Evolutionary conservation across 306 rosid genomes (phyloP).

Genomic region (Lathyrus tuberosus): DNA sequence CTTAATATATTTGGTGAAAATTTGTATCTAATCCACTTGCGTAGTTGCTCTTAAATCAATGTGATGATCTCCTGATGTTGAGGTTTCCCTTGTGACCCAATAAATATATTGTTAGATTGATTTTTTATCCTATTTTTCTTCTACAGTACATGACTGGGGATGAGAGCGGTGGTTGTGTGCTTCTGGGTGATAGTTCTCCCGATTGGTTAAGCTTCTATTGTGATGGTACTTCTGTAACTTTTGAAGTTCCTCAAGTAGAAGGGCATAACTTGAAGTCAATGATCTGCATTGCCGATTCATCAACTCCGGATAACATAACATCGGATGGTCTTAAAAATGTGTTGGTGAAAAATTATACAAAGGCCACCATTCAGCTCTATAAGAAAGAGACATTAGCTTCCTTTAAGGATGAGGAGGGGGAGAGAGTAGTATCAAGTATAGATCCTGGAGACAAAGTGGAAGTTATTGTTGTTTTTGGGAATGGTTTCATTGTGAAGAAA

Average conservation of each 20-base stretch:
- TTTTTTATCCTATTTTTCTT: too few species aligned
- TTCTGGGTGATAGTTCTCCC: too few species aligned
- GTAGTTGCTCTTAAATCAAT: too few species aligned
- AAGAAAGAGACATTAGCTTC: constrained; percentile 18
- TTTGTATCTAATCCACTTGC: too few species aligned
- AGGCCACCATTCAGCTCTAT: constrained; percentile 25
- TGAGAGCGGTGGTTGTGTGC: too few species aligned
- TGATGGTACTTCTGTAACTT: not conserved
- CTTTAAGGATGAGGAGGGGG: constrained; percentile 11
- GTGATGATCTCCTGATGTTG: too few species aligned
- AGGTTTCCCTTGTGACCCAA: too few species aligned
- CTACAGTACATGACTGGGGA: too few species aligned
- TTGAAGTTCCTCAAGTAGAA: constrained; percentile 6
- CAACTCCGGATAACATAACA: not conserved
- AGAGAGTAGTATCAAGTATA: constrained; percentile 2
- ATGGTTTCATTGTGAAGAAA: not conserved
- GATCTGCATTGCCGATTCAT: not conserved
- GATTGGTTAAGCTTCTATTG: constrained; percentile 25
- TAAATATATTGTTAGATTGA: too few species aligned
- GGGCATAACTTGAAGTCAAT: constrained; percentile 5
- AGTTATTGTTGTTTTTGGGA: not conserved
- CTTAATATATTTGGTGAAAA: too few species aligned
- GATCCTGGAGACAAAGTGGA: constrained; percentile 22
- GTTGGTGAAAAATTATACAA: constrained; percentile 4
- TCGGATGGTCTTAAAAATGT: not conserved